Conservation (phyloP, 202 grass and related monocot genomes). For the Tripidium arundinaceum region DNA sequence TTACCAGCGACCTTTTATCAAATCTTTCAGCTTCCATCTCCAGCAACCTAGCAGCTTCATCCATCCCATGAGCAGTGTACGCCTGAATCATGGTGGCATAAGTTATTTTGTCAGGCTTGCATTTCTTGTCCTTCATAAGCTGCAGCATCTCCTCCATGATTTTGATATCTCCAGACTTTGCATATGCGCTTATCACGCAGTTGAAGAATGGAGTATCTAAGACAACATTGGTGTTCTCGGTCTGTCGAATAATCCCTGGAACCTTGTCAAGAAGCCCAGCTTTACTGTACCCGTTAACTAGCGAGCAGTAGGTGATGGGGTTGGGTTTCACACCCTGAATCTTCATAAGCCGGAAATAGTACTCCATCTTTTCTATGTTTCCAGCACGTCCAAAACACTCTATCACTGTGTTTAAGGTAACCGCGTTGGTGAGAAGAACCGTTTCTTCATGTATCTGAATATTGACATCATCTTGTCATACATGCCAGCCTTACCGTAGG, state of each 20-base stretch:
- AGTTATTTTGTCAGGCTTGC: constrained; percentile 65
- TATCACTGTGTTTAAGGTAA: constrained; percentile 77
- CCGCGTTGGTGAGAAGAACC: constrained; percentile 41
- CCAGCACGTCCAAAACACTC: constrained; percentile 66
- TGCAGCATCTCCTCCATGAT: constrained; percentile 86
- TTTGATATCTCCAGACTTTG: constrained; percentile 56
- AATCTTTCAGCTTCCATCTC: constrained; percentile 27
- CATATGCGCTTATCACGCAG: constrained; percentile 71
- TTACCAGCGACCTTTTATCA: constrained; percentile 41
- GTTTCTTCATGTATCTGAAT: constrained; percentile 71
- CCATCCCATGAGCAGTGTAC: constrained; percentile 61
- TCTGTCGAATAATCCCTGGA: constrained; percentile 72
- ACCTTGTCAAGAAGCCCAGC: constrained; percentile 64
- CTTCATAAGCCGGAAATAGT: constrained; percentile 84
- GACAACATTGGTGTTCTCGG: constrained; percentile 67
- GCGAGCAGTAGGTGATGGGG: constrained; percentile 73
- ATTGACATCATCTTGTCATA: constrained; percentile 60
- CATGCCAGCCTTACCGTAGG: constrained; percentile 60
- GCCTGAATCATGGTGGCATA: constrained; percentile 61
- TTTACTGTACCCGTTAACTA: constrained; percentile 72
- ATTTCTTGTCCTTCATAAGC: constrained; percentile 85
- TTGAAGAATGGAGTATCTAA: constrained; percentile 93
- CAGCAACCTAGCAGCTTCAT: constrained; percentile 52
- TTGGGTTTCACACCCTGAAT: constrained; percentile 75
- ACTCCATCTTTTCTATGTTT: constrained; percentile 87